These are phyloP conservation scores for Eucalyptus polybractea DNA, from an alignment of 345 rosid genomes.

Conservation along the genomic window DNA sequence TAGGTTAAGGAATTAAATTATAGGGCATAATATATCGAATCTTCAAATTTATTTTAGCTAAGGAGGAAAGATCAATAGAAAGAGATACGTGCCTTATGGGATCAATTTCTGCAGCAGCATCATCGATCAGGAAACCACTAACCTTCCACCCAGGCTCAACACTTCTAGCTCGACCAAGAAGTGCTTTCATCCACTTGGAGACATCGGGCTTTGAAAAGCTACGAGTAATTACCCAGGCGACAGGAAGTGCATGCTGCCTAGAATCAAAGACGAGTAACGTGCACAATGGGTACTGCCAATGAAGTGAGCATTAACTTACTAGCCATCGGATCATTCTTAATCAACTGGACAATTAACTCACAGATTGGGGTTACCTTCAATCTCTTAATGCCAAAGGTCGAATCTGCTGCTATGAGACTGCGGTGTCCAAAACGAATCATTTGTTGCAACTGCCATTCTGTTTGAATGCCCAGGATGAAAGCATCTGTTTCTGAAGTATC, in stretches of 20 bases:
- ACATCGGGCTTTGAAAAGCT: slow-evolving; percentile 79
- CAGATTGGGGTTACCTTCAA: slow-evolving; percentile 44
- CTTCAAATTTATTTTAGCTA: neutral
- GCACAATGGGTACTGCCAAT: slow-evolving; percentile 73
- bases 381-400: slow-evolving; percentile 84
- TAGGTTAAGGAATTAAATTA: neutral
- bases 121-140: slow-evolving; percentile 75
- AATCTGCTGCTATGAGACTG: slow-evolving; percentile 73
- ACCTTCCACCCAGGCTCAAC: slow-evolving; percentile 66
- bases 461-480: slow-evolving; percentile 86
- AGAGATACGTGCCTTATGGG: slow-evolving; percentile 51
- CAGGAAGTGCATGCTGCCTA: slow-evolving; percentile 88
- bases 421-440: slow-evolving; percentile 80
- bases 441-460: slow-evolving; percentile 94
- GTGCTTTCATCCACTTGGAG: slow-evolving; percentile 79
- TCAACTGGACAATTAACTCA: neutral
- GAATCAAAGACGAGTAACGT: slow-evolving; percentile 91
- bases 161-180: slow-evolving; percentile 45
- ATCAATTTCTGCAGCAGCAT: slow-evolving; percentile 80
- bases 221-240: slow-evolving; percentile 85
- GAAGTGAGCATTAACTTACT: neutral
- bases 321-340: neutral
- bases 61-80: neutral
- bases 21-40: neutral
- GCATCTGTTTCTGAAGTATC: slow-evolving; percentile 63